Evolutionary conservation across 2,329 filamentous ascomycete genomes (phyloP).

Genomic region (Aspergillus persii): DNA sequence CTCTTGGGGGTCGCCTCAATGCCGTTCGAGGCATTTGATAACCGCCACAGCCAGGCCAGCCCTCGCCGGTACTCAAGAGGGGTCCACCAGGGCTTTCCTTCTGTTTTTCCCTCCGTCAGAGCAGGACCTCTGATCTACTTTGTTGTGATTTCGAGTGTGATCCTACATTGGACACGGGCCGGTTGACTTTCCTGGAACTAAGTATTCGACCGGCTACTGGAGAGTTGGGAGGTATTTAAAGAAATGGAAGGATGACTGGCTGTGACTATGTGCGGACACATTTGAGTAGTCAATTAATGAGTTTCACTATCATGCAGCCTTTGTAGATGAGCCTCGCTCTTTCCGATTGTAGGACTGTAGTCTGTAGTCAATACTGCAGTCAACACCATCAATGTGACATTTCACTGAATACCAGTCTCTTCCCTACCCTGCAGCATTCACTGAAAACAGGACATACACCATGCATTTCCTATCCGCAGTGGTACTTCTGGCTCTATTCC

Average conservation of each 20-base stretch:
- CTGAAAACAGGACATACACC: background rate
- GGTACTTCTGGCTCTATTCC: background rate
- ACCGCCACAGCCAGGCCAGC: background rate
- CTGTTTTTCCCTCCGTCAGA: background rate
- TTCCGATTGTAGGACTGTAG: background rate
- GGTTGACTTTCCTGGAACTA: background rate
- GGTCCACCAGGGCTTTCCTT: background rate
- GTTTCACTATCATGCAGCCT: background rate
- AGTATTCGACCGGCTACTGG: conserved; percentile 1
- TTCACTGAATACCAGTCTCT: background rate
- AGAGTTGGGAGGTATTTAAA: conserved; percentile 4
- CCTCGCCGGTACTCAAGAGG: background rate
- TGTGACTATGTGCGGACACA: background rate
- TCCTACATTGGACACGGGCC: background rate
- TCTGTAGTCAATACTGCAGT: background rate
- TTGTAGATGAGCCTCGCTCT: background rate
- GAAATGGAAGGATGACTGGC: conserved; percentile 3
- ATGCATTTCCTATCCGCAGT: background rate
- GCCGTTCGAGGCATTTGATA: background rate
- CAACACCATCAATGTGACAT: background rate
- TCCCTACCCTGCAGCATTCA: background rate
- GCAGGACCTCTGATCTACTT: background rate
- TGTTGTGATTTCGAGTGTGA: background rate
- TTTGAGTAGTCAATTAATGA: background rate
- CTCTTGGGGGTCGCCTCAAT: background rate